A percentile compares a stretch with the other conserved stretches of the same genome.
Evolutionary conservation across 495 filamentous ascomycete species (phyloP).

Genomic region (Penicillium robsamsonii): DNA sequence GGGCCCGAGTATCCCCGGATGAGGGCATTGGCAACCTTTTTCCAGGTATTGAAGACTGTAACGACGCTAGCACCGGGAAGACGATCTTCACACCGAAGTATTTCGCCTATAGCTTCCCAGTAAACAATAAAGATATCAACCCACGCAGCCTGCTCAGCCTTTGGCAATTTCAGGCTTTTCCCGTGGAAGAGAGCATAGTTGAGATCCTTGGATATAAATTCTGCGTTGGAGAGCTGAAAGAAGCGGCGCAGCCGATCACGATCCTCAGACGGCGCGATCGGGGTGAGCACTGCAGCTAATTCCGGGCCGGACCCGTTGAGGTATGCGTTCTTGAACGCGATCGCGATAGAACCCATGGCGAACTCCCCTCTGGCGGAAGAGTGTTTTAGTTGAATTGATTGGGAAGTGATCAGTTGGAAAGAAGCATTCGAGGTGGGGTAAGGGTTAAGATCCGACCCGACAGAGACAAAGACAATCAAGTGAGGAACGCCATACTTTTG

Average conservation of each 20-base stretch:
- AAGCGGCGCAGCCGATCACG: slow-evolving; percentile 59
- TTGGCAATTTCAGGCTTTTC: slow-evolving; percentile 50
- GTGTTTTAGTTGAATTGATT: not conserved
- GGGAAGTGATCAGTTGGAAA: not conserved
- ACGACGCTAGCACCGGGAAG: slow-evolving; percentile 58
- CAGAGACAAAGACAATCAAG: slow-evolving; percentile 2
- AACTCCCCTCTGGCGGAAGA: not conserved
- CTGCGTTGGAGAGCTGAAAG: slow-evolving; percentile 56
- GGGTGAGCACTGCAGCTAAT: slow-evolving; percentile 68
- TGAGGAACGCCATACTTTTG: slow-evolving; percentile 3
- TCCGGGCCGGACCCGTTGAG: slow-evolving; percentile 55
- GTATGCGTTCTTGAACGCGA: slow-evolving; percentile 61
- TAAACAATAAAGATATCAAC: slow-evolving; percentile 76
- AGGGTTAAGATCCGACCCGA: not conserved
- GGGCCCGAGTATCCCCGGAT: slow-evolving; percentile 70
- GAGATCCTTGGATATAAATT: slow-evolving; percentile 60
- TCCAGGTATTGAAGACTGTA: slow-evolving; percentile 81
- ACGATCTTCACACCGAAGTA: slow-evolving; percentile 54
- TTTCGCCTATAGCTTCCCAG: slow-evolving; percentile 74
- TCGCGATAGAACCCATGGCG: slow-evolving; percentile 62
- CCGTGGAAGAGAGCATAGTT: slow-evolving; percentile 60
- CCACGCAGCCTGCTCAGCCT: slow-evolving; percentile 71
- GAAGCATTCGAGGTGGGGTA: not conserved
- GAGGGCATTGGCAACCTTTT: slow-evolving; percentile 65
- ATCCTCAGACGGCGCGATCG: slow-evolving; percentile 55